Base-by-base conservation (phyloP, 2,329 filamentous ascomycete species). In the Tricladium varicosporioides region DNA sequence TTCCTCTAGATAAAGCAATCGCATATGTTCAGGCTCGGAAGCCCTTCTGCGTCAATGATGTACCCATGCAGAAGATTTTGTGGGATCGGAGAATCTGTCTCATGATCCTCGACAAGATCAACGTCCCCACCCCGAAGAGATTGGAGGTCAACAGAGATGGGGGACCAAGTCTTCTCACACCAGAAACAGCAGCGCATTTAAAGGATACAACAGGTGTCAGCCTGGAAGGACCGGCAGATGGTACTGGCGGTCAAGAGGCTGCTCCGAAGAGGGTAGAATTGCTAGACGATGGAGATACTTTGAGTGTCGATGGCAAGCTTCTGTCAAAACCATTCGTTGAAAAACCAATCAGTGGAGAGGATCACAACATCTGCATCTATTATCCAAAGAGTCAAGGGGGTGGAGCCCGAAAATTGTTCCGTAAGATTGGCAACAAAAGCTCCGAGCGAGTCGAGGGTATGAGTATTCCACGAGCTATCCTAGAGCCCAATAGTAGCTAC, bases 331-430 rank as follows among this genome's bases (percentile, higher is more conserved):
- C 94, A 0, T 99, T 99, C 69, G 94, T 99, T 40, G 94, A 99
- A 71, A 99, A 99, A 72, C 94, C 94, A 0, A 92, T 92, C n/a
- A 97, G 91, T 69, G 94, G 94, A 33, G 94, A 99, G 74, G 93
- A 99, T 69, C 94, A 99, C 76, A 99, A 99, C 71, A 96, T 99
- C 67, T 89, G 96, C 74, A 97, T 99, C 55, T 99, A 97, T 75
- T 97, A 95, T 69, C 91, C 93, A 18, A 89, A 87, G 60, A 88
- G 90, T 44, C 83, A 89, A 48, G 92, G 92, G 3, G 92, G 93
- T 48, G 94, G 94, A 58, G 95, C 92, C 22, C 83, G 95, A 57
- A 90, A 93, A 64, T 82, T 99, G 2, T 99, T 99, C 75, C 84
- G 94, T 57, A 99, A 99, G 73, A 90, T 99, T 67, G 95, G 95